Conservation (phyloP, 106 monocot species). For the Chionographis japonica region DNA sequence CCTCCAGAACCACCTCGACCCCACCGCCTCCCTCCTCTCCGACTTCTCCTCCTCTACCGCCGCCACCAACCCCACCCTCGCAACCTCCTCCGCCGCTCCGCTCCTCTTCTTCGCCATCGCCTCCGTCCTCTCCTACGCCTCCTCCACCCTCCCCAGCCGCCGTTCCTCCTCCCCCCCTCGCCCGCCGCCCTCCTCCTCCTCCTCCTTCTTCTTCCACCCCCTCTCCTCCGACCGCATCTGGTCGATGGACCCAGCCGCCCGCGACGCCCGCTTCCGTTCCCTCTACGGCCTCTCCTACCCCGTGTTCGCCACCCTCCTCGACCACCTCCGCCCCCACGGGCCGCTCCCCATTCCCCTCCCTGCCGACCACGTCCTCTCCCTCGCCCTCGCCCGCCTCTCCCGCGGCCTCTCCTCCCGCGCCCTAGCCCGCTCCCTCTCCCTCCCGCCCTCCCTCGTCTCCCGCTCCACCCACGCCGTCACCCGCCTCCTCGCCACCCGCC, state of each 20-base stretch:
- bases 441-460: constrained; percentile 43
- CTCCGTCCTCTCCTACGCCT: constrained; percentile 20
- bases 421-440: constrained; percentile 29
- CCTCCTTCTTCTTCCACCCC: constrained; percentile 12
- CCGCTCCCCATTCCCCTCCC: constrained; percentile 31
- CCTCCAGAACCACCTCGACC: constrained; percentile 40
- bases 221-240: constrained; percentile 32
- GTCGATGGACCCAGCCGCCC: constrained; percentile 40
- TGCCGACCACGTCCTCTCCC: constrained; percentile 36
- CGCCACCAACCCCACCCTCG: background rate
- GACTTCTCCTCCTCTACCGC: background rate
- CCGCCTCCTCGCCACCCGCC: constrained; percentile 49
- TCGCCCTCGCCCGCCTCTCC: constrained; percentile 54
- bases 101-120: background rate
- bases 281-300: constrained; percentile 51
- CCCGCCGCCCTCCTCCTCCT: background rate
- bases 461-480: constrained; percentile 52
- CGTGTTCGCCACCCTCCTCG: constrained; percentile 43
- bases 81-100: constrained; percentile 5
- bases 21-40: constrained; percentile 7
- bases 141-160: constrained; percentile 13
- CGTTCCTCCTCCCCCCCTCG: constrained; percentile 3
- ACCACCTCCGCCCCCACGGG: constrained; percentile 29
- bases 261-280: constrained; percentile 46
- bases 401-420: constrained; percentile 37